Percentiles rank a stretch among this genome's conserved stretches.
Conservation (phyloP, 495 filamentous ascomycete species). For the Neurospora sp. region DNA sequence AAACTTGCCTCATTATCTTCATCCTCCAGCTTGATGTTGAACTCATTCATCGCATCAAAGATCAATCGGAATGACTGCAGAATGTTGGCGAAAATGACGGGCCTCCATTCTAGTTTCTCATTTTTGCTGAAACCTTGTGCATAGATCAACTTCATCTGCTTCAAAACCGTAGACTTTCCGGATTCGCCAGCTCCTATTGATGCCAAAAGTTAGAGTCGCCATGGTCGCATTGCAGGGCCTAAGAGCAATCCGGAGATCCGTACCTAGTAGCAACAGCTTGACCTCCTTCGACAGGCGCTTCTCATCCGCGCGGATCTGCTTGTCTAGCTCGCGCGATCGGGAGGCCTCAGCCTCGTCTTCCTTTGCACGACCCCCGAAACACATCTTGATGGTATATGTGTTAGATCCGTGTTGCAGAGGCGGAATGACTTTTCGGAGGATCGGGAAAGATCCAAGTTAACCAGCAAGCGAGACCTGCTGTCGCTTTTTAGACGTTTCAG, state of each 20-base stretch:
- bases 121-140: conserved; percentile 82
- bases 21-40: conserved; percentile 65
- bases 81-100: conserved; percentile 90
- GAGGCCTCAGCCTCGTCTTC: conserved; percentile 35
- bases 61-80: conserved; percentile 82
- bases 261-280: conserved; percentile 76
- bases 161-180: conserved; percentile 95
- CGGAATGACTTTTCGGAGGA: not conserved
- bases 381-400: conserved; percentile 39
- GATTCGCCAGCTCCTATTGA: conserved; percentile 85
- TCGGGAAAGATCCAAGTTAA: not conserved
- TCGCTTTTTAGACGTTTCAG: not conserved
- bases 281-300: conserved; percentile 70
- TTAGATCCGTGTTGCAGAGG: not conserved
- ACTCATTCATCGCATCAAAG: conserved; percentile 86
- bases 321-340: conserved; percentile 62
- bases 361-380: conserved; percentile 49
- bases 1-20: conserved; percentile 64
- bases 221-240: not conserved
- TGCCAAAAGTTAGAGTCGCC: not conserved
- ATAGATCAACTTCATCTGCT: conserved; percentile 99
- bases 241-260: conserved; percentile 15
- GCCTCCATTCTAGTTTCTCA: conserved; percentile 86
- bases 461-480: not conserved
- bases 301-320: conserved; percentile 67